phyloP scores from a whole-genome alignment of 2,329 filamentous ascomycete species.

The Pyrenophora seminiperda region DNA sequence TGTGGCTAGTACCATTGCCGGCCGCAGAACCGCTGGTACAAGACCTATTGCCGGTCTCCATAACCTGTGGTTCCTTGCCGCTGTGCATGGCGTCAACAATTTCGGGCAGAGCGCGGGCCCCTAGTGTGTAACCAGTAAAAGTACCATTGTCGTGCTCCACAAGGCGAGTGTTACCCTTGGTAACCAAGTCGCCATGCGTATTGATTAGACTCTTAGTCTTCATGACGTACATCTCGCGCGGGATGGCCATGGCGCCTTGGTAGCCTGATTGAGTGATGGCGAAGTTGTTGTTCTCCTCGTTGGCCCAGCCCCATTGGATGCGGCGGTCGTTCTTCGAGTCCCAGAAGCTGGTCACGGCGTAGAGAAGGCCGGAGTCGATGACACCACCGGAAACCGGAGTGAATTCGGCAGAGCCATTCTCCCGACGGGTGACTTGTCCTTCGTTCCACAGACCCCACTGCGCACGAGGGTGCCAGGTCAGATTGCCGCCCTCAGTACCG shows the following conservation, averaged over 20 bases:
- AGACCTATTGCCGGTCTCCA: slow-evolving; percentile 20
- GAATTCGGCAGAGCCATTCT: slow-evolving; percentile 53
- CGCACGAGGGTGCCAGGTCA: slow-evolving; percentile 47
- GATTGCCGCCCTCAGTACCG: slow-evolving; percentile 53
- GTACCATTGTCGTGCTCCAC: slow-evolving; percentile 46
- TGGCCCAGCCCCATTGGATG: slow-evolving; percentile 55
- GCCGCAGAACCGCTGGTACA: slow-evolving; percentile 32
- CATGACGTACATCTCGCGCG: slow-evolving; percentile 55
- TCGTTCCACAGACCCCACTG: slow-evolving; percentile 57
- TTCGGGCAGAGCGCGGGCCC: slow-evolving; percentile 51
- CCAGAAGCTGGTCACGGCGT: slow-evolving; percentile 55
- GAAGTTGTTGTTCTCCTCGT: slow-evolving; percentile 53
- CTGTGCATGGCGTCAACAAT: slow-evolving; percentile 50
- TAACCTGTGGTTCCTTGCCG: slow-evolving; percentile 29
- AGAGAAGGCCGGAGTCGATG: slow-evolving; percentile 53
- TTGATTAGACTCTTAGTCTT: slow-evolving; percentile 49
- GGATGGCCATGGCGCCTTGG: slow-evolving; percentile 52
- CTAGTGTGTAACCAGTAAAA: slow-evolving; percentile 53
- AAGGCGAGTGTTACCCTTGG: slow-evolving; percentile 45
- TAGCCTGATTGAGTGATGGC: slow-evolving; percentile 51
- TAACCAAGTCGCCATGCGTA: slow-evolving; percentile 38
- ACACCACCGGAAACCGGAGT: slow-evolving; percentile 52
- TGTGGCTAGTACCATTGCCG: slow-evolving; percentile 43
- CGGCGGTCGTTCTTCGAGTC: slow-evolving; percentile 56
- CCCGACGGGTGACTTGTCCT: slow-evolving; percentile 49